Conservation (phyloP, 2,329 filamentous ascomycete species). For the Blastomyces gilchristii region DNA sequence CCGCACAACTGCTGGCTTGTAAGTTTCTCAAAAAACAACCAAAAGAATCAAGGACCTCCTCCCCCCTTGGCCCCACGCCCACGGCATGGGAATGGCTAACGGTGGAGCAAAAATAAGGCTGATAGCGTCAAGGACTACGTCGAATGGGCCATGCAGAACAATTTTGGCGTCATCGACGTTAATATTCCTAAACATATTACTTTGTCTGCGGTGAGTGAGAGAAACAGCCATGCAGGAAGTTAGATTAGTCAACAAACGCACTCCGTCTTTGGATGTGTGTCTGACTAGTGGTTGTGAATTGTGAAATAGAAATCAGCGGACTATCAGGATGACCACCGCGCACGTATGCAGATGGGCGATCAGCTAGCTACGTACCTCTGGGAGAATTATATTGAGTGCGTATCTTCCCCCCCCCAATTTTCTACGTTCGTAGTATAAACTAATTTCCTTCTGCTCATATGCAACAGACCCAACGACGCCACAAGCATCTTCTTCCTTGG, state of each 20-base stretch:
- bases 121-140: conserved; percentile 74
- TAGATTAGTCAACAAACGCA: too few relatives aligned
- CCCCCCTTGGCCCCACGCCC: neutral
- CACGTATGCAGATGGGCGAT: conserved; percentile 49
- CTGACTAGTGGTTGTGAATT: neutral
- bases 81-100: conserved; percentile 12
- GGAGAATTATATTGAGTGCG: conserved; percentile 87
- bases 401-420: neutral
- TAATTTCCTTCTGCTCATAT: conserved; percentile 2
- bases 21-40: conserved; percentile 33
- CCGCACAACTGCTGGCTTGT: conserved; percentile 83
- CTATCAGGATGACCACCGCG: conserved; percentile 39
- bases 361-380: conserved; percentile 79
- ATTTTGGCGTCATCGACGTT: conserved; percentile 79
- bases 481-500: conserved; percentile 77
- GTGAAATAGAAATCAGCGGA: conserved; percentile 1
- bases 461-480: conserved; percentile 47
- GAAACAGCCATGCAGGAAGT: too few relatives aligned
- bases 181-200: conserved; percentile 76
- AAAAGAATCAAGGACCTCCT: conserved; percentile 2
- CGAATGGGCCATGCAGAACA: conserved; percentile 66
- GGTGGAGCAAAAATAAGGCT: conserved; percentile 49
- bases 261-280: too few relatives aligned
- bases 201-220: conserved; percentile 46
- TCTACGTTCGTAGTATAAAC: conserved; percentile 4